Conservation (phyloP, 208 protist genomes). For the Pavlovales sp. region DNA sequence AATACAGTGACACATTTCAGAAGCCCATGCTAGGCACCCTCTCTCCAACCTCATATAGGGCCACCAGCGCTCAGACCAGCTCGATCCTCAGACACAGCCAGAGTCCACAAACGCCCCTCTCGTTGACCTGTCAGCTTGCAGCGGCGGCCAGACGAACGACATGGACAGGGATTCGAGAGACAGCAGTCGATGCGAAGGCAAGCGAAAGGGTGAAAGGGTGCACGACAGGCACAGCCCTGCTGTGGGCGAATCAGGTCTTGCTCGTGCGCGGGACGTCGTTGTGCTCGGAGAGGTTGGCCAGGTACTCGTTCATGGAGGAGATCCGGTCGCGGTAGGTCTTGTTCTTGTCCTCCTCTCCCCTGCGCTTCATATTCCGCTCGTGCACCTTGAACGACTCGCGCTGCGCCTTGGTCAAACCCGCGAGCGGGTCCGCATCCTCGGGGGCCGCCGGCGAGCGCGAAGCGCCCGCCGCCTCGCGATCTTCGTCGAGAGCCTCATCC, state of each 20-base stretch:
- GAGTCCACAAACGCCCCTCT: no score
- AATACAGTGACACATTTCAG: no score
- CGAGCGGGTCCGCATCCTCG: background rate
- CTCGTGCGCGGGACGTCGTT: slow-evolving; percentile 16
- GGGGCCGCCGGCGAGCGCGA: background rate
- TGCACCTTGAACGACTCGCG: background rate
- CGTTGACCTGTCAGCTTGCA: no score
- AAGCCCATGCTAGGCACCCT: no score
- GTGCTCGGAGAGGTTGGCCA: slow-evolving; percentile 23
- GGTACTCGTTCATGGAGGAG: slow-evolving; percentile 9
- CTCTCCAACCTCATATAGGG: no score
- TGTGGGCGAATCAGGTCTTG: background rate
- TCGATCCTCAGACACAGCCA: no score
- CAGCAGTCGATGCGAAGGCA: no score
- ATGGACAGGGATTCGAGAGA: no score
- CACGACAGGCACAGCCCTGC: no score
- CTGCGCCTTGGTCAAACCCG: background rate
- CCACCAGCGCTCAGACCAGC: no score
- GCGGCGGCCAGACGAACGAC: no score
- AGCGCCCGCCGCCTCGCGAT: background rate
- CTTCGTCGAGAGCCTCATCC: background rate
- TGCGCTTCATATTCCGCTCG: background rate
- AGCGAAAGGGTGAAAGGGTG: no score
- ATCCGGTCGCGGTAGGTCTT: slow-evolving; percentile 29
- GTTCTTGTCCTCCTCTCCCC: background rate